Percentiles rank a stretch among this genome's conserved stretches.
Conservation (phyloP, 2,329 filamentous ascomycete genomes). For the Epichloe gansuensis region DNA sequence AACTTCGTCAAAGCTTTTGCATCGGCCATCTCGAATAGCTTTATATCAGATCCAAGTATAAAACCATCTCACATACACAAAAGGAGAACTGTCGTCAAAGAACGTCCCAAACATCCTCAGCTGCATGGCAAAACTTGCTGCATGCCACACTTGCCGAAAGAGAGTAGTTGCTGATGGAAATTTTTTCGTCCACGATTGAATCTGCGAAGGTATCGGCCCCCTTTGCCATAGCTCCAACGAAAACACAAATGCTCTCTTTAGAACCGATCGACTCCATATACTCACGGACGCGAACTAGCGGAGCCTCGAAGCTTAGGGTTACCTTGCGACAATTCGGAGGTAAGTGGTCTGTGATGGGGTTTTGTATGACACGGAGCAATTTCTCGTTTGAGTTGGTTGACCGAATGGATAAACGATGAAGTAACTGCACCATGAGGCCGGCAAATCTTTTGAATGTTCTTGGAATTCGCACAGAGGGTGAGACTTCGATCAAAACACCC, state of each 20-base stretch:
- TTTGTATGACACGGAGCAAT: slow-evolving; percentile 91
- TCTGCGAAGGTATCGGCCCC: slow-evolving; percentile 93
- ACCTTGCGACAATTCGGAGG: slow-evolving; percentile 97
- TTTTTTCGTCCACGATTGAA: slow-evolving; percentile 87
- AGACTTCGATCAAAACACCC: slow-evolving; percentile 94
- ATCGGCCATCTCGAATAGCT: slow-evolving; percentile 7
- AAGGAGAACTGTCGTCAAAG: slow-evolving; percentile 40
- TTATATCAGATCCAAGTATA: neutral
- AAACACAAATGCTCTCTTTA: slow-evolving; percentile 92
- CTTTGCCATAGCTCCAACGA: slow-evolving; percentile 97
- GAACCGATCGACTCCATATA: slow-evolving; percentile 69
- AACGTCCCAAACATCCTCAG: slow-evolving; percentile 91
- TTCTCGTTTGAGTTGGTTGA: slow-evolving; percentile 97
- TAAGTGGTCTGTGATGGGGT: slow-evolving; percentile 92
- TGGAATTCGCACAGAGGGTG: slow-evolving; percentile 92
- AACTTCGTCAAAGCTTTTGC: slow-evolving; percentile 16
- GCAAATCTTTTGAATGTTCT: slow-evolving; percentile 98
- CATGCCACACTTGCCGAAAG: slow-evolving; percentile 94
- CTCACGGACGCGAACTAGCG: slow-evolving; percentile 74
- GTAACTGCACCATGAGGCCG: slow-evolving; percentile 93
- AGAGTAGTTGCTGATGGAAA: slow-evolving; percentile 96
- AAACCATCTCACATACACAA: no score
- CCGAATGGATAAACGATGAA: slow-evolving; percentile 89
- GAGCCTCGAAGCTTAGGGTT: slow-evolving; percentile 86
- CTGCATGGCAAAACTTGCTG: slow-evolving; percentile 98